These are phyloP conservation scores for Rehmannia glutinosa DNA, from an alignment of 257 asterid genomes.

Conservation along the genomic window DNA sequence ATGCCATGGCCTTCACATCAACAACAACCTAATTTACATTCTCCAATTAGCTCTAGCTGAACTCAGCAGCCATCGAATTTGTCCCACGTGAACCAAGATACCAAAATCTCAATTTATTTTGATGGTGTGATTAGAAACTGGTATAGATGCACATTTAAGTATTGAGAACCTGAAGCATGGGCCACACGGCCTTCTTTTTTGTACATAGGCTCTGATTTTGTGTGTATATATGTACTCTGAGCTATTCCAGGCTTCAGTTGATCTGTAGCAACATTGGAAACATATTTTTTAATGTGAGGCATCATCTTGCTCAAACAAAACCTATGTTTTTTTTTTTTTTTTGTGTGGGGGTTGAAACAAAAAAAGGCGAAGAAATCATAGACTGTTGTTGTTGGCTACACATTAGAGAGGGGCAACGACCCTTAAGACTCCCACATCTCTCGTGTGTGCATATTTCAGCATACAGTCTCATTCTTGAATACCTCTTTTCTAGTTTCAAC, in stretches of 20 bases:
- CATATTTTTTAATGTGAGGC: background rate
- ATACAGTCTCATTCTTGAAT: too few relatives aligned
- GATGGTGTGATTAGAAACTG: background rate
- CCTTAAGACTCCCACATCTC: too few relatives aligned
- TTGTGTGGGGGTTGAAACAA: too few relatives aligned
- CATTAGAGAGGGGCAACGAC: too few relatives aligned
- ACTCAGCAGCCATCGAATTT: background rate
- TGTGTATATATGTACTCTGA: slow-evolving; percentile 28
- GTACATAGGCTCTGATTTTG: slow-evolving; percentile 19
- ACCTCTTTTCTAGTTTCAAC: too few relatives aligned
- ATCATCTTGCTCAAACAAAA: too few relatives aligned
- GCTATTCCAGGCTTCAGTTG: slow-evolving; percentile 7
- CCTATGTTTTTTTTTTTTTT: too few relatives aligned
- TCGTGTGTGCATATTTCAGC: too few relatives aligned
- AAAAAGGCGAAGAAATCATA: too few relatives aligned
- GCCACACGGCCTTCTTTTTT: slow-evolving; percentile 16
- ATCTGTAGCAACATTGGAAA: background rate
- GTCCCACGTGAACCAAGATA: background rate
- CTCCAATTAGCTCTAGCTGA: slow-evolving; percentile 26
- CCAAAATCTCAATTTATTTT: background rate
- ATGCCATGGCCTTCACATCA: slow-evolving; percentile 57
- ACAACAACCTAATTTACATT: slow-evolving; percentile 13
- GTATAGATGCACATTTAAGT: slow-evolving; percentile 16
- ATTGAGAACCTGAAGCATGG: background rate
- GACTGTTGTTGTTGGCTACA: too few relatives aligned